Base-by-base conservation (phyloP, 345 rosid genomes). In the Leavenworthia alabamica region DNA sequence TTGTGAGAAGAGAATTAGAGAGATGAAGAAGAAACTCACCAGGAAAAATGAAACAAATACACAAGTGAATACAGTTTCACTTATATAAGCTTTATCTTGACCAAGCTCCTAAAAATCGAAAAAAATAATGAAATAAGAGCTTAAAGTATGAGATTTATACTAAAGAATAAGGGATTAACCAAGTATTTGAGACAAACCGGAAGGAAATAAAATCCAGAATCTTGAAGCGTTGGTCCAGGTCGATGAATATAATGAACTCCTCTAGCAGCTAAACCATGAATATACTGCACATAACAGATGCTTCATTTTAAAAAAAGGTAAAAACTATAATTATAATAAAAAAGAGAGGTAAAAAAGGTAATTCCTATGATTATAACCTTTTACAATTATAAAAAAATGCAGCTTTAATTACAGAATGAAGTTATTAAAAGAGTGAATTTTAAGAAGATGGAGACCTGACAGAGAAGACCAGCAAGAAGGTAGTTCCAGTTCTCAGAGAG, bases 171-270 rank as follows among this genome's bases (percentile, higher is more conserved):
- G 3, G 28, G 32, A 33, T 13, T 24, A 71, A 31, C 20, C 27
- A 47, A 32, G 44, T 0, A 4, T 10, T 27, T 0, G n/a, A 59
- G 60, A 79, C 94, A 33, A 31, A 93, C 99, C 74, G 97, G 96
- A 70, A 93, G 92, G 42, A 87, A 12, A 56, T 73, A 59, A 77
- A 87, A 89, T 1, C 99, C 99, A 47, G 75, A 78, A 75, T 93
- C 99, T 73, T 86, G 92, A 68, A 93, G 88, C 5, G 70, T 73
- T 39, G 97, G 96, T 12, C 96, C 99, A 4, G 99, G 99, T 19
- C 77, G 74, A 58, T 93, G 99, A 51, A 93, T 42, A 70, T 89
- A 93, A 74, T 89, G 99, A 70, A 93, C 96, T 75, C 99, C 99
- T 29, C 87, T 75, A 12, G 96, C 99, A 66, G 99, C 89, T 68